These are phyloP conservation scores for Podosphaera xanthii DNA, from an alignment of 2,329 filamentous ascomycete species.

Conservation along the genomic window DNA sequence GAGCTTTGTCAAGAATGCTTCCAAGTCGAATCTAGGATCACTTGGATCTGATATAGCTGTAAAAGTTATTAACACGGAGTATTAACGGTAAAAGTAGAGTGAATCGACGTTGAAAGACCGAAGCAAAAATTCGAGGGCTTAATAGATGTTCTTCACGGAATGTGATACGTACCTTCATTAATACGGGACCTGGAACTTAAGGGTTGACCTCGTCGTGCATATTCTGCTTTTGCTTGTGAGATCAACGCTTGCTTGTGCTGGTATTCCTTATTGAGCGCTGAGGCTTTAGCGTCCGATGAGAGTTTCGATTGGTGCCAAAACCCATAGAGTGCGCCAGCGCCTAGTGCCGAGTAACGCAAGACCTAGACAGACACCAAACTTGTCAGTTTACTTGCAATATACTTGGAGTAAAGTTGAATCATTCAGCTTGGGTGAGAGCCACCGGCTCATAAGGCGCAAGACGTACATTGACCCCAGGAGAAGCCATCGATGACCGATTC, in stretches of 20 bases:
- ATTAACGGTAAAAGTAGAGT: not conserved
- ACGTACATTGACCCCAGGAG: constrained; percentile 28
- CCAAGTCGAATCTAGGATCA: constrained; percentile 81
- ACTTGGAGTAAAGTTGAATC: not conserved
- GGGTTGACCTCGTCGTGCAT: constrained; percentile 49
- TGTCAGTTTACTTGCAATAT: not conserved
- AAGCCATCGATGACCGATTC: constrained; percentile 16
- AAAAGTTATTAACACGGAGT: not conserved
- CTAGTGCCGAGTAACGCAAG: constrained; percentile 87
- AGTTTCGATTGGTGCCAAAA: constrained; percentile 80
- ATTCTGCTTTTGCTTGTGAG: constrained; percentile 79
- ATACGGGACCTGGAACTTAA: constrained; percentile 18
- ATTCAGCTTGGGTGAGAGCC: not conserved
- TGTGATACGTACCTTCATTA: constrained; percentile 17
- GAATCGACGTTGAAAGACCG: too few relatives aligned
- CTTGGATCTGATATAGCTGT: constrained; percentile 53
- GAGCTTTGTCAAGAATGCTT: constrained; percentile 53
- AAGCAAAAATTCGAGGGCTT: too few relatives aligned
- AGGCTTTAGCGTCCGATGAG: constrained; percentile 43
- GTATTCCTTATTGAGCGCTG: constrained; percentile 60
- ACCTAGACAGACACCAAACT: constrained; percentile 34
- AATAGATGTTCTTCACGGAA: not conserved
- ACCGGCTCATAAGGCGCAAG: not conserved
- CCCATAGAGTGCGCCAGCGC: constrained; percentile 82
- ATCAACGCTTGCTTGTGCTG: constrained; percentile 82